A percentile compares a stretch with the other conserved stretches of the same genome.
Conservation (phyloP, 2,329 filamentous ascomycete species). For the Neocatenulostroma microsporum region DNA sequence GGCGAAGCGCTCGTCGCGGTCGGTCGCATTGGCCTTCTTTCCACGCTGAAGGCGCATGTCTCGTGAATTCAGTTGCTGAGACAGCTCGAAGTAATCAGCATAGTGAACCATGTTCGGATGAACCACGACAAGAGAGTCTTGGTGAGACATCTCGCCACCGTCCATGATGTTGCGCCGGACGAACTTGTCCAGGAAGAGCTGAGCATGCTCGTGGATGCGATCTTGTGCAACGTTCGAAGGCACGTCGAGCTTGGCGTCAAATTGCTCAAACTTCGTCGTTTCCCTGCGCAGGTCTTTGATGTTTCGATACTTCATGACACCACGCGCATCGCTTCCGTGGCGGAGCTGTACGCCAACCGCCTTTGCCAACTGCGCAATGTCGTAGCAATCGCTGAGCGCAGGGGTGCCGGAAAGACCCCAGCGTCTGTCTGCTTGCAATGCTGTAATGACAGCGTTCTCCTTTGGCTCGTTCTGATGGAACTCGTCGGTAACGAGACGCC, state of each 20-base stretch:
- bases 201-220: constrained; percentile 45
- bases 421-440: constrained; percentile 44
- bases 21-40: constrained; percentile 27
- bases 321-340: constrained; percentile 43
- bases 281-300: constrained; percentile 37
- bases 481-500: constrained; percentile 56
- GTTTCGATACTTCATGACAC: constrained; percentile 39
- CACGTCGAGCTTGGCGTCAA: constrained; percentile 45
- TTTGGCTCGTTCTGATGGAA: constrained; percentile 50
- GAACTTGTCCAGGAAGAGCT: constrained; percentile 49
- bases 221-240: constrained; percentile 47
- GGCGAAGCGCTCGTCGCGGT: constrained; percentile 37
- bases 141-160: constrained; percentile 36
- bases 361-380: constrained; percentile 51
- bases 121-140: constrained; percentile 39
- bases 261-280: constrained; percentile 47
- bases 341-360: constrained; percentile 51
- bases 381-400: constrained; percentile 48
- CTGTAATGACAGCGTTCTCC: constrained; percentile 37
- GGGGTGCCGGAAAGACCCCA: constrained; percentile 61
- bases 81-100: constrained; percentile 49
- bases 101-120: constrained; percentile 42
- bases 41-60: constrained; percentile 41
- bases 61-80: constrained; percentile 45
- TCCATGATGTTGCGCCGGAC: constrained; percentile 37